Base-by-base conservation (phyloP, 148 eudicot species). In the Camellia lanceoleosa region DNA sequence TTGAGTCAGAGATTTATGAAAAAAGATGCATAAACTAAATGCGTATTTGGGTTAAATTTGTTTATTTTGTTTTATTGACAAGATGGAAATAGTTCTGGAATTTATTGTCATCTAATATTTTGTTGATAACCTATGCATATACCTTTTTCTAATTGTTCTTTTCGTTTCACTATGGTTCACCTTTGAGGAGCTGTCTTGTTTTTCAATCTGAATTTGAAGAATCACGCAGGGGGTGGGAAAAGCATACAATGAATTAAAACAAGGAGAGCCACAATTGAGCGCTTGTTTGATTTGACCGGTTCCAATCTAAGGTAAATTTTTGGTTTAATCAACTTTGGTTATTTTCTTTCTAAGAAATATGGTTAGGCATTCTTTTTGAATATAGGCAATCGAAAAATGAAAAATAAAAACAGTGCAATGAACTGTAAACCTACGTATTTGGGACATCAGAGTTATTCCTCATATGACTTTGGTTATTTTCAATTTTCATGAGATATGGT, bases 201-300 rank as follows among this genome's bases (percentile, higher is more conserved):
- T 79, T 68, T 74, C 79, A 51, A 60, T 84, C 87, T 86, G 81
- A 89, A 82, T 58, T 72, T 78, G 71, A 80, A 69, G 84, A 82
- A 84, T 87, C 69, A 86, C 70, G 87, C 91, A 96, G 99, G 95
- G 80, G 84, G 89, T 92, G 58, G 99, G 99, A 74, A 96, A 96
- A 90, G 98, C 99, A 47, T 93, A 92, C 86, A 96, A 93, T 79
- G 99, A 96, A 83, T 82, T 87, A 78, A 96, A 96, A 89, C 95
- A 96, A 90, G 99, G 99, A 84, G 94, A 93, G 83, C 97, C 99
- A 18, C 98, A 74, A 89, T 96, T 67, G 92, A 93, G 77, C 97
- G 98, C 66, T 90, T 96, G 88, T 91, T 94, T 88, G 87, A 87
- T 67, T 92, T 96, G 78, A 87, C 94, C 78, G 84, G 83, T 96